Conservation (phyloP, 768 basidiomycete genomes). For the Lyophyllum semitale region DNA sequence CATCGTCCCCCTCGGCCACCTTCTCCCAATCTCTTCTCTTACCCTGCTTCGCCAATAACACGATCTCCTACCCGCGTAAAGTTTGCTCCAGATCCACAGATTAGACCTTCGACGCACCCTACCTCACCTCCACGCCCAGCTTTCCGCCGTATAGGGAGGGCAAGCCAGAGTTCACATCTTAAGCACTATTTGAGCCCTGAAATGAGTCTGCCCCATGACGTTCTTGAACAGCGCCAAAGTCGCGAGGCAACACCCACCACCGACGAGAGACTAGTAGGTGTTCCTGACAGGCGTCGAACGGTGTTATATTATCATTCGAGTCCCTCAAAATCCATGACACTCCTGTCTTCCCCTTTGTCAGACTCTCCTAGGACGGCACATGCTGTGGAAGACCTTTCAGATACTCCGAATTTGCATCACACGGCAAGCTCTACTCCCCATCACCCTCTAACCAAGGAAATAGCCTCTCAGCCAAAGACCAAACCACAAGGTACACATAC, state of each 20-base stretch:
- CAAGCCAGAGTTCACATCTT: not conserved
- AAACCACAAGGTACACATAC: conserved; percentile 11
- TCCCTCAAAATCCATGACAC: not conserved
- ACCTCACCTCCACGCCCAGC: conserved; percentile 4
- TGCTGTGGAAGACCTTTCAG: conserved; percentile 20
- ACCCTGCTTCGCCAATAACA: conserved; percentile 7
- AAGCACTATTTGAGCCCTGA: not conserved
- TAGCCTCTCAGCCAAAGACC: conserved; percentile 6
- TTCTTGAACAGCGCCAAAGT: too few relatives aligned
- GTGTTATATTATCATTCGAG: not conserved
- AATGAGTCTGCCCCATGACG: not conserved
- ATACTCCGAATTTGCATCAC: conserved; percentile 18
- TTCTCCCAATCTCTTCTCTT: conserved; percentile 21
- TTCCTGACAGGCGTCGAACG: not conserved
- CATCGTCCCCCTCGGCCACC: conserved; percentile 32
- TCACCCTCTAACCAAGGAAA: conserved; percentile 18
- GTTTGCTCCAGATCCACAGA: conserved; percentile 17
- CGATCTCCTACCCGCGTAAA: conserved; percentile 22
- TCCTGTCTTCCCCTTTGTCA: not conserved
- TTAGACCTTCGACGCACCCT: not conserved
- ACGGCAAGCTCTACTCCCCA: conserved; percentile 25
- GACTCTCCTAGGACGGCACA: conserved; percentile 17
- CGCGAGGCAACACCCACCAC: too few relatives aligned
- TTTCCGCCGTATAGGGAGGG: not conserved
- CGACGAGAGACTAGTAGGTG: not conserved